Evolutionary conservation across 2,329 filamentous ascomycete species (phyloP).

Genomic region (Colletotrichum truncatum): DNA sequence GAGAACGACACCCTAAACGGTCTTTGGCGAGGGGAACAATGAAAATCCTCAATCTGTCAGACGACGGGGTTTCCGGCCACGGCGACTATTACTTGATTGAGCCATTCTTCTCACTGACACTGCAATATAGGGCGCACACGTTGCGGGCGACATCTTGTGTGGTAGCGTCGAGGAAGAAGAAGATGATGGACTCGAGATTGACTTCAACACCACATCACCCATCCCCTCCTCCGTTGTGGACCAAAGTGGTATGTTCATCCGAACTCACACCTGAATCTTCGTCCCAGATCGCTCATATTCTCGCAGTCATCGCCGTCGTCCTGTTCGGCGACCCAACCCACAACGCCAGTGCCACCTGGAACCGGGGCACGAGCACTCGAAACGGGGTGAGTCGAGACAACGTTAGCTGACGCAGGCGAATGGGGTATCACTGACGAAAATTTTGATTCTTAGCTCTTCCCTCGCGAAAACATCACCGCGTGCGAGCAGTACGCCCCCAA

Average conservation of each 20-base stretch:
- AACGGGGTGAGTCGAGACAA: slow-evolving; percentile 46
- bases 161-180: slow-evolving; percentile 39
- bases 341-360: slow-evolving; percentile 44
- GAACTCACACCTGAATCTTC: neutral
- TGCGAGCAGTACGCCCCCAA: slow-evolving; percentile 47
- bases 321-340: slow-evolving; percentile 53
- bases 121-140: slow-evolving; percentile 46
- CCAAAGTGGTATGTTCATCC: slow-evolving; percentile 41
- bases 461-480: slow-evolving; percentile 42
- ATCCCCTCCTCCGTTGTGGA: slow-evolving; percentile 40
- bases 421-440: neutral
- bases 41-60: no score
- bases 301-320: slow-evolving; percentile 49
- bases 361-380: slow-evolving; percentile 45
- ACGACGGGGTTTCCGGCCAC: no score
- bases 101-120: slow-evolving; percentile 2
- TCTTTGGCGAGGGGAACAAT: no score
- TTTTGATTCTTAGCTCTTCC: slow-evolving; percentile 43
- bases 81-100: no score
- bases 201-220: slow-evolving; percentile 33
- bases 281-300: neutral
- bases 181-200: neutral
- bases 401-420: neutral
- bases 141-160: slow-evolving; percentile 48
- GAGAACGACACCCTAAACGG: no score